Base-by-base conservation (phyloP, 306 rosid species). In the Cicer pinnatifidum region DNA sequence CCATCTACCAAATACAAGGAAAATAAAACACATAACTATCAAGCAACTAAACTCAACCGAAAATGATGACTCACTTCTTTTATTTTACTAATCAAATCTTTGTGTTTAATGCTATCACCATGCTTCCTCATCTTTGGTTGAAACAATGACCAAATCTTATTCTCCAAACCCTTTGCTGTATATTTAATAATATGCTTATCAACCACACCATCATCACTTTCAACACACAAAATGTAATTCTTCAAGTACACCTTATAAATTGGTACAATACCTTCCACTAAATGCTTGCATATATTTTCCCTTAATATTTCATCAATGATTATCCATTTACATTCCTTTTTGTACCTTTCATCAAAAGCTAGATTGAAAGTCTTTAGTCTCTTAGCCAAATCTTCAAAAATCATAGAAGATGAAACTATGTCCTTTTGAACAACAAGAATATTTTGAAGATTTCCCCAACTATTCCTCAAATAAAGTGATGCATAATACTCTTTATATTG, bases 401-500 rank as follows among this genome's bases (percentile, higher is more conserved):
- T 69, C 79, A 61, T 38, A 1, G 78, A 67, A 64, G 83, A 46
- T 60, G 89, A 73, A 50, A 78, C 53, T 46, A 74, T 53, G 54
- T 78, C 78, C 71, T 68, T 90, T 48, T 70, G 83, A 77, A 43
- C 83, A 4, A 84, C 69, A 52, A 91, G 69, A 64, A 84, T 80
- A 45, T 81, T 77, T 43, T 82, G 48, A 33, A 86, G 81, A 75
- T 83, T 85, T 81, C 84, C 97, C 99, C 97, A 94, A 68, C 89
- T 84, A 56, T 88, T 84, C 85, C 74, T 89, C 81, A 91, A 69
- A 86, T 89, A 88, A 82, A 89, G 87, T 44, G 91, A 86, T 54
- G 90, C 90, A 60, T 88, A 90, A 58, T 89, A 90, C 44, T 95
- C 97, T 76, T 73, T 86, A 81, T 88, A 95, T 72, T 95, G 90